phyloP scores from a whole-genome alignment of 2,329 filamentous ascomycete genomes.

The Xylaria sp. region DNA sequence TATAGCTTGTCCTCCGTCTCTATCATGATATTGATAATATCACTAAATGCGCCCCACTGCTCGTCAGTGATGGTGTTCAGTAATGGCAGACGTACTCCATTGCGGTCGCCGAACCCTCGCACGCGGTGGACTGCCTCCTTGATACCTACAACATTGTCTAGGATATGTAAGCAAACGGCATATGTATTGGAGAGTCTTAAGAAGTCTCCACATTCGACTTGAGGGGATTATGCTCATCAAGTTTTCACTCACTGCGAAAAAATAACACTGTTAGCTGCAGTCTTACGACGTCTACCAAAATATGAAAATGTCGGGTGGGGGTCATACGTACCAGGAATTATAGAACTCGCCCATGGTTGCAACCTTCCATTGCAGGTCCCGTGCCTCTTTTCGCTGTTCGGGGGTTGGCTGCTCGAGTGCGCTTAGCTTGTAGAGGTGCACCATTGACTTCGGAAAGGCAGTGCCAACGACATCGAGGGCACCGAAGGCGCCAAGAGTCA shows the following conservation, averaged over 20 bases:
- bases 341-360: slow-evolving; percentile 35
- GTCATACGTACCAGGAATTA: slow-evolving; percentile 33
- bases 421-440: slow-evolving; percentile 63
- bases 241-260: slow-evolving; percentile 26
- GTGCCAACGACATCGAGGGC: slow-evolving; percentile 74
- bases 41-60: slow-evolving; percentile 32
- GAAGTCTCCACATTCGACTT: background rate
- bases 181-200: background rate
- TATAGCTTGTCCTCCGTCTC: slow-evolving; percentile 37
- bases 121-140: slow-evolving; percentile 36
- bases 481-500: slow-evolving; percentile 70
- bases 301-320: background rate
- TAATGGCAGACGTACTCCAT: slow-evolving; percentile 34
- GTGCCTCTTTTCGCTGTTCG: slow-evolving; percentile 61
- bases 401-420: slow-evolving; percentile 52
- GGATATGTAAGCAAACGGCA: slow-evolving; percentile 19
- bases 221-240: background rate
- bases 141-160: slow-evolving; percentile 37
- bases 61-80: slow-evolving; percentile 37
- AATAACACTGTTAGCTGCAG: slow-evolving; percentile 9
- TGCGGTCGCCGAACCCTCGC: slow-evolving; percentile 35
- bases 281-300: background rate
- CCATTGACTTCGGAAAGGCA: slow-evolving; percentile 71
- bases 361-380: slow-evolving; percentile 64
- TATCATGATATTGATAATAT: slow-evolving; percentile 36